Evolutionary conservation across 1,284 basidiomycete genomes (phyloP).

Genomic region (Malassezia yamatoensis): DNA sequence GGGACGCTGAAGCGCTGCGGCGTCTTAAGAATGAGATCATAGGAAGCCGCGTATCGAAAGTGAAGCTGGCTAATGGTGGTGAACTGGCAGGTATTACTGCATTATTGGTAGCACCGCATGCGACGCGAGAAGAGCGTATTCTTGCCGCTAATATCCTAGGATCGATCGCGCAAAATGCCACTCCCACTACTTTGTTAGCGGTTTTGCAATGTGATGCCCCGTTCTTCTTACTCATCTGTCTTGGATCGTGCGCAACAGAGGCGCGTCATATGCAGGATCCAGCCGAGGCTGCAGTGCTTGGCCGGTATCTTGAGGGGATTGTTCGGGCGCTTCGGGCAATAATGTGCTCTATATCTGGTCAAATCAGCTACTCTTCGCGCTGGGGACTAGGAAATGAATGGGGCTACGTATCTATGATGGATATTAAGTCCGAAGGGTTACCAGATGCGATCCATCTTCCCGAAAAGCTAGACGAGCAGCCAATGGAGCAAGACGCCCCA

Average conservation of each 20-base stretch:
- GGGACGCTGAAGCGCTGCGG: conserved; percentile 8
- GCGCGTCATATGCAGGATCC: neutral
- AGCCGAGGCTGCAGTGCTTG: neutral
- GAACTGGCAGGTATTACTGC: conserved; percentile 1
- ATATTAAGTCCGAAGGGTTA: neutral
- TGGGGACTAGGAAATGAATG: conserved; percentile 37
- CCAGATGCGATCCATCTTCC: neutral
- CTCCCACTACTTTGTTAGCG: conserved; percentile 18
- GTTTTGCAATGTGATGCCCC: conserved; percentile 16
- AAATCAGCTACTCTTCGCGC: conserved; percentile 30
- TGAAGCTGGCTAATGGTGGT: conserved; percentile 12
- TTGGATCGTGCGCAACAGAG: neutral
- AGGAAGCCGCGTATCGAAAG: conserved; percentile 19
- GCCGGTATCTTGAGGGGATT: conserved; percentile 19
- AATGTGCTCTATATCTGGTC: conserved; percentile 30
- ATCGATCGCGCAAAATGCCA: conserved; percentile 20
- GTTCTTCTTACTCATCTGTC: conserved; percentile 5
- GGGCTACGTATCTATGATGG: conserved; percentile 13
- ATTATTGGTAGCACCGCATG: conserved; percentile 1
- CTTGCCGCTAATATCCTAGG: conserved; percentile 22
- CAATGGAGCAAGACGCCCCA: neutral
- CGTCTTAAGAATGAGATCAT: conserved; percentile 16
- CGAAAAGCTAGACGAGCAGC: neutral
- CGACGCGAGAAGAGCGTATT: conserved; percentile 1
- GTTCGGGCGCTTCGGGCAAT: conserved; percentile 32